Evolutionary conservation across 805 yeast genomes (phyloP), one percentile per base, ranked within the genome.

Genomic region (Yarrowia sp.): DNA sequence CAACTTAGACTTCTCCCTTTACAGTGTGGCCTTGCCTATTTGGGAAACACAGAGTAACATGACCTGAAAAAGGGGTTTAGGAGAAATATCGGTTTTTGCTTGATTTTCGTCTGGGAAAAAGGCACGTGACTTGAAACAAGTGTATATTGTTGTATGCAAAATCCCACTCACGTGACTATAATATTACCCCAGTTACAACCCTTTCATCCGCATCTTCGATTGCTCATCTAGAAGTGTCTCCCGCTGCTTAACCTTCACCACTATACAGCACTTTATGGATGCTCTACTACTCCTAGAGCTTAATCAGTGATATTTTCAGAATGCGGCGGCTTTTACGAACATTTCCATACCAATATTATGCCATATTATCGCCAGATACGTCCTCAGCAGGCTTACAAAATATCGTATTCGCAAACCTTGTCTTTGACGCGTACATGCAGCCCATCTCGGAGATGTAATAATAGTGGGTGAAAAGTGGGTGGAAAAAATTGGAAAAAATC

Each of bases 381-480:
- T 22, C 5, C 28, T 3, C 28, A 22, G 1, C 8, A 33, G 1
- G 22, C 28, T 4, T 1, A 15, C 15, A 17, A 15, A 48, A 48
- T 17, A 6, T 48, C 53, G 53, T 48, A 48, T 48, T 48, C 55
- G 55, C 11, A 48, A 35, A 35, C 32, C 18, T 48, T 11, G 11
- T 5, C 28, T 48, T 48, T 48, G 55, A 35, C 55, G 41, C 55
- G 55, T 48, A 9, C 39, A 48, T 48, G 55, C 55, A 48, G 55
- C 55, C 55, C 41, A 48, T 48, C 39, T 48, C 55, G 41, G 55
- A 48, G 55, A 48, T 48, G 55, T 13, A 13, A 33, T 35, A 35
- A 15, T 15, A 33, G 6, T 18, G 10, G 28, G 11, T 2, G 28
- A 9, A 8, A 17, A 3, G 14, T 15, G 41, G 17, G 3, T 13